A percentile compares a stretch with the other conserved stretches of the same genome.
phyloP scores from a whole-genome alignment of 2,329 filamentous ascomycete species.

The Ophiostoma ips region DNA sequence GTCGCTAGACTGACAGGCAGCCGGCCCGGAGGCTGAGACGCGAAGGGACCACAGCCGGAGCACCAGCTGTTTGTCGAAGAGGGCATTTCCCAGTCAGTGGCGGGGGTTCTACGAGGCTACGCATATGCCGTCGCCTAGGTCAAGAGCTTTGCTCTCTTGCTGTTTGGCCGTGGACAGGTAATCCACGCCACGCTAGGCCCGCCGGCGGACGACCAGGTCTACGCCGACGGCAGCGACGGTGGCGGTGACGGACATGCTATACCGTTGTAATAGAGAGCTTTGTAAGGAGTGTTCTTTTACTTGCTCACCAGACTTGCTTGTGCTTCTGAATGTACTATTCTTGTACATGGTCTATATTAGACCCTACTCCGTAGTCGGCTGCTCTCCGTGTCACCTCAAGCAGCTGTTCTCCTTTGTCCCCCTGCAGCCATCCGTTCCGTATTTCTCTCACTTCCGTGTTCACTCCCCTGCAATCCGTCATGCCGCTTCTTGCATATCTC shows the following conservation, averaged over 20 bases:
- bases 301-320: not conserved
- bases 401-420: too few species aligned
- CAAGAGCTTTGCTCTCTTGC: conserved; percentile 44
- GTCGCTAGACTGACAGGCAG: conserved; percentile 29
- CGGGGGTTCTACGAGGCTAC: conserved; percentile 48
- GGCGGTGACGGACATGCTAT: conserved; percentile 57
- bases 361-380: too few species aligned
- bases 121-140: conserved; percentile 62
- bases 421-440: too few species aligned
- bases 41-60: conserved; percentile 29
- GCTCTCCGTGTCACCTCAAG: too few species aligned
- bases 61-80: conserved; percentile 63
- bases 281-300: too few species aligned
- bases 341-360: too few species aligned
- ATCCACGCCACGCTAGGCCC: conserved; percentile 60
- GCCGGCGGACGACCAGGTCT: conserved; percentile 52
- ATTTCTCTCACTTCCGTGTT: too few species aligned
- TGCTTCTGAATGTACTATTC: too few species aligned
- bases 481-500: too few species aligned
- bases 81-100: conserved; percentile 53
- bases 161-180: conserved; percentile 78
- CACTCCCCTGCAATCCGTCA: too few species aligned
- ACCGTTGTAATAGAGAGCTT: conserved; percentile 4
- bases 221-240: conserved; percentile 76
- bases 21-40: conserved; percentile 13